Conservation (phyloP, 2,329 filamentous ascomycete genomes). For the Aaosphaeria pasadenensis region DNA sequence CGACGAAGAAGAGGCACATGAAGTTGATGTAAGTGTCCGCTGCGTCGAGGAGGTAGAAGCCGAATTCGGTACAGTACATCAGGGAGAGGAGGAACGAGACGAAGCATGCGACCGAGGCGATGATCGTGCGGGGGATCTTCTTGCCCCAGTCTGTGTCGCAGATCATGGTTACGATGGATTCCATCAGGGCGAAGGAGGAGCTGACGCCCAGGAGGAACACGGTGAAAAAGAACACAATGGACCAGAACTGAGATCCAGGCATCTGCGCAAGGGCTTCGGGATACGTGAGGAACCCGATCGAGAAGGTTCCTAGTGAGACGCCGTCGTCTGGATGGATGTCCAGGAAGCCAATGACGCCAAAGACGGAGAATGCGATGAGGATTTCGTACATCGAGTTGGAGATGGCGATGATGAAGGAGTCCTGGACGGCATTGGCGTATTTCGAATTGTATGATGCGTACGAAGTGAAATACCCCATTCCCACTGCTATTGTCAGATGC, state of each 20-base stretch:
- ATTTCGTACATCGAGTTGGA: slow-evolving; percentile 55
- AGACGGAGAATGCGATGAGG: slow-evolving; percentile 44
- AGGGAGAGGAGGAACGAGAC: slow-evolving; percentile 52
- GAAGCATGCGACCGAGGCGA: slow-evolving; percentile 46
- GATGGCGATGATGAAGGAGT: slow-evolving; percentile 51
- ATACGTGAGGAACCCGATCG: slow-evolving; percentile 53
- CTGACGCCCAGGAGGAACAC: slow-evolving; percentile 54
- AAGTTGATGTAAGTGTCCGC: slow-evolving; percentile 55
- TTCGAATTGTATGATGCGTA: slow-evolving; percentile 55
- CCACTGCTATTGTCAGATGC: not conserved
- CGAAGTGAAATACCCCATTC: slow-evolving; percentile 51
- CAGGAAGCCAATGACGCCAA: slow-evolving; percentile 51
- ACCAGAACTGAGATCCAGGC: slow-evolving; percentile 54
- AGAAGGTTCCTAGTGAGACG: slow-evolving; percentile 49
- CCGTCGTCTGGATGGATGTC: slow-evolving; percentile 30
- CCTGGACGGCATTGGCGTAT: slow-evolving; percentile 55
- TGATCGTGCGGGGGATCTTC: slow-evolving; percentile 38
- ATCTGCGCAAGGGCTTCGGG: slow-evolving; percentile 53
- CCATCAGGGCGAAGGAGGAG: slow-evolving; percentile 55
- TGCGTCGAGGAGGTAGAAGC: slow-evolving; percentile 51
- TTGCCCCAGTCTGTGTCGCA: slow-evolving; percentile 46
- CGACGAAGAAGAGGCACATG: slow-evolving; percentile 51
- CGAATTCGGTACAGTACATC: slow-evolving; percentile 54
- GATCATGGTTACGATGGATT: slow-evolving; percentile 50
- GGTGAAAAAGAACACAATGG: slow-evolving; percentile 53